Percentiles rank a stretch among this genome's conserved stretches.
Evolutionary conservation across 768 basidiomycete species (phyloP).

Genomic region (Russula compacta): DNA sequence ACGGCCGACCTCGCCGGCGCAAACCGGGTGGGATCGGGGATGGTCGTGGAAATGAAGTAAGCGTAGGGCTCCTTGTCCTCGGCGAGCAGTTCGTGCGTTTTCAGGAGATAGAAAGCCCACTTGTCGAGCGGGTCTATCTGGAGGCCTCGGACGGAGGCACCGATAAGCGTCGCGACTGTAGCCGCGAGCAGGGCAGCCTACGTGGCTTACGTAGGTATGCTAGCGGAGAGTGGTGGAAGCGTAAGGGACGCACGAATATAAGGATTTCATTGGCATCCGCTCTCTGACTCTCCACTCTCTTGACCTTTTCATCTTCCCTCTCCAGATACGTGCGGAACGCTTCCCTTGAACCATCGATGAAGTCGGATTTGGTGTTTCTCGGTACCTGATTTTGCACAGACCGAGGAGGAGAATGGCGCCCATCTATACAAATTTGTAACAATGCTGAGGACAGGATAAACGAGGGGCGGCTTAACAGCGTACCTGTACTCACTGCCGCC

Average conservation of each 20-base stretch:
- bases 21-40: neutral
- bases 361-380: neutral
- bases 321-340: neutral
- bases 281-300: neutral
- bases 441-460: neutral
- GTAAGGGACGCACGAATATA: neutral
- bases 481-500: neutral
- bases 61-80: neutral
- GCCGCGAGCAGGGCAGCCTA: slow-evolving; percentile 9
- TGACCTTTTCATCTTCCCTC: neutral
- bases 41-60: neutral
- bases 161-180: slow-evolving; percentile 6
- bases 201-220: neutral
- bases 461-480: no score
- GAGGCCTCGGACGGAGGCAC: slow-evolving; percentile 3
- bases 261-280: slow-evolving; percentile 3
- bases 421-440: neutral
- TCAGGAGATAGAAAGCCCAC: slow-evolving; percentile 7
- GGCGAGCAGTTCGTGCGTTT: neutral
- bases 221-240: no score
- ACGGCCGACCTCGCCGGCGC: neutral
- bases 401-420: neutral
- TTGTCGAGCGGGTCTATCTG: slow-evolving; percentile 6
- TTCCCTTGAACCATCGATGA: neutral
- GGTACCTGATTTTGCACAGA: neutral